phyloP scores from a whole-genome alignment of 2,329 filamentous ascomycete species.

The Fusarium denticulatum region DNA sequence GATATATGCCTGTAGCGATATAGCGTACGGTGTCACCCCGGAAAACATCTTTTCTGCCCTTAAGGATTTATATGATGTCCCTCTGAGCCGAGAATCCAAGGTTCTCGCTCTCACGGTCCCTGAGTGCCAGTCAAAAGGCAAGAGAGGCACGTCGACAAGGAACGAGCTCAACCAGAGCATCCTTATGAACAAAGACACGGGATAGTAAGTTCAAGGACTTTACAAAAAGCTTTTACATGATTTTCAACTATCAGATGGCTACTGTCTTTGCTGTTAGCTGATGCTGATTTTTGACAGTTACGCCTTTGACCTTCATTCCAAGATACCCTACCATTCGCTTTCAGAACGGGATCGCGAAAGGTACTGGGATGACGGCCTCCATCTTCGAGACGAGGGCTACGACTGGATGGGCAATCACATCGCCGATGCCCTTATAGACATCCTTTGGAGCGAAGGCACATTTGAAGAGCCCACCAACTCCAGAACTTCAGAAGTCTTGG shows the following conservation, averaged over 20 bases:
- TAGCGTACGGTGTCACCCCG: constrained; percentile 53
- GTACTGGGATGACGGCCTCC: constrained; percentile 71
- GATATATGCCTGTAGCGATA: constrained; percentile 54
- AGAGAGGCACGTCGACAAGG: constrained; percentile 49
- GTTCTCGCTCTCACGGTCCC: constrained; percentile 73
- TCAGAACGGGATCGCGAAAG: constrained; percentile 54
- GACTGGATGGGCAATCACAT: constrained; percentile 69
- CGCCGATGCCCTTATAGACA: constrained; percentile 61
- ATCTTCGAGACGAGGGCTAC: constrained; percentile 68
- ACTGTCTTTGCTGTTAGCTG: background rate
- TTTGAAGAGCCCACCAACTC: constrained; percentile 17
- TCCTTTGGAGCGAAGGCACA: constrained; percentile 52
- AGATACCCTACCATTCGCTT: constrained; percentile 65
- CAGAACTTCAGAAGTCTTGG: background rate
- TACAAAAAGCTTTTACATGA: too few species aligned
- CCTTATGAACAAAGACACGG: constrained; percentile 55
- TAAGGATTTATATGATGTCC: constrained; percentile 60
- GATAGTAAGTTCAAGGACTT: constrained; percentile 59
- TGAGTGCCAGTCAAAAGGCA: constrained; percentile 53
- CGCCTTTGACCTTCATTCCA: constrained; percentile 64
- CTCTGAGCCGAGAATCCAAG: constrained; percentile 60
- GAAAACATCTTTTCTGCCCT: constrained; percentile 61
- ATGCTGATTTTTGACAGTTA: constrained; percentile 53
- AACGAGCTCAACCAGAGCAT: constrained; percentile 64
- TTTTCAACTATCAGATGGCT: background rate